phyloP scores from a whole-genome alignment of 495 filamentous ascomycete species.

The Geopyxis carbonaria region DNA sequence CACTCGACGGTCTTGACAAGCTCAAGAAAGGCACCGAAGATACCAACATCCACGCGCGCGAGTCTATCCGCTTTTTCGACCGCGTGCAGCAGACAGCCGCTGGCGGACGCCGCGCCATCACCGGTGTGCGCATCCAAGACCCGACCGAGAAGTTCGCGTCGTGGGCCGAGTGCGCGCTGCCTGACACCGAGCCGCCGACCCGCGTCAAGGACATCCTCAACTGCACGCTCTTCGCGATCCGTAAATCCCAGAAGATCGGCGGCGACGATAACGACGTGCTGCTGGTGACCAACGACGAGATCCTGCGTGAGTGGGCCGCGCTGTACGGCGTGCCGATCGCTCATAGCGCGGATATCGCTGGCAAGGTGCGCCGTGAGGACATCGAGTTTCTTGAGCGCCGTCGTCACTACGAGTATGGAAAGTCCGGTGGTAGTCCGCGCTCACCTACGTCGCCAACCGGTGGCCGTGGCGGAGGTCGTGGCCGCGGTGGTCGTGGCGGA shows the following conservation, averaged over 20 bases:
- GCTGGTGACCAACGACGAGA: slow-evolving; percentile 41
- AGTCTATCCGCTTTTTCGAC: slow-evolving; percentile 49
- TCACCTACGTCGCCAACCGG: not conserved
- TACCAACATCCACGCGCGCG: slow-evolving; percentile 43
- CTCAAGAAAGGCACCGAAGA: slow-evolving; percentile 41
- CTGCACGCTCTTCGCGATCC: slow-evolving; percentile 43
- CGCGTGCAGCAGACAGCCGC: slow-evolving; percentile 36
- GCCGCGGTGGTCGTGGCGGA: slow-evolving; percentile 5
- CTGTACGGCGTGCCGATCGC: slow-evolving; percentile 44
- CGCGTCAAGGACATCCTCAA: slow-evolving; percentile 35
- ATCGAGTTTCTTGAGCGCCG: slow-evolving; percentile 15
- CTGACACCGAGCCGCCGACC: slow-evolving; percentile 4
- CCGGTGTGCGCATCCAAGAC: slow-evolving; percentile 36
- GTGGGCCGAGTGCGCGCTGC: slow-evolving; percentile 37
- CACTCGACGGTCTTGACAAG: slow-evolving; percentile 29
- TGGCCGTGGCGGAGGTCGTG: slow-evolving; percentile 5
- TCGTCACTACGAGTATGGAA: slow-evolving; percentile 10
- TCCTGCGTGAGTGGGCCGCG: slow-evolving; percentile 39
- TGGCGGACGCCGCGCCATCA: slow-evolving; percentile 33
- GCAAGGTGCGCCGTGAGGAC: slow-evolving; percentile 11
- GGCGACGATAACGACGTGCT: slow-evolving; percentile 33
- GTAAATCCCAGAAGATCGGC: slow-evolving; percentile 28
- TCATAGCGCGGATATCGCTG: slow-evolving; percentile 25
- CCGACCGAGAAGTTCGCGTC: slow-evolving; percentile 40
- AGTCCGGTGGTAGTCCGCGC: not conserved